A percentile compares a stretch with the other conserved stretches of the same genome.
Conservation (phyloP, 768 basidiomycete species). For the Suillus americanus region DNA sequence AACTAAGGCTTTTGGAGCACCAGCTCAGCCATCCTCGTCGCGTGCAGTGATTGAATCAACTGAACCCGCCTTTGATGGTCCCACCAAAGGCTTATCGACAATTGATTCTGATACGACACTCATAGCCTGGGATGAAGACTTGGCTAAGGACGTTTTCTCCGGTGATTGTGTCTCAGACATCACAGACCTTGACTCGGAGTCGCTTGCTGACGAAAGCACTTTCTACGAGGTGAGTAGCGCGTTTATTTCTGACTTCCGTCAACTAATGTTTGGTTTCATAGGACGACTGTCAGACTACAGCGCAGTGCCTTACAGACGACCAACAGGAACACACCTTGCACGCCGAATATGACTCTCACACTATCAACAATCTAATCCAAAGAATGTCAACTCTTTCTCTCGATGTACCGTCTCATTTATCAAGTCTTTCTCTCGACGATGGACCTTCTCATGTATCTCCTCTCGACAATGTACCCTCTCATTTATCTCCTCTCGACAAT, state of each 20-base stretch:
- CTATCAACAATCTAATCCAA: not conserved
- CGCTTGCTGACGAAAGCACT: not conserved
- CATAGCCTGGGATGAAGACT: not conserved
- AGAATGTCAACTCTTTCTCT: not conserved
- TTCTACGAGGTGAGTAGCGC: not conserved
- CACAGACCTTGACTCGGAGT: not conserved
- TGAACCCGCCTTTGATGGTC: not conserved
- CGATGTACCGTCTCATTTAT: not conserved
- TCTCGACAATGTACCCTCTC: not conserved
- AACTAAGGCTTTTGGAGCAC: not conserved
- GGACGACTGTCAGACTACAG: not conserved
- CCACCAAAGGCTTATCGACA: not conserved
- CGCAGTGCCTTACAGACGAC: not conserved
- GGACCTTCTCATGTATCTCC: not conserved
- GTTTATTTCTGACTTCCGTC: not conserved
- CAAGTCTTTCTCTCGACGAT: not conserved
- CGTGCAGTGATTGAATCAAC: not conserved
- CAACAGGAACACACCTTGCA: not conserved
- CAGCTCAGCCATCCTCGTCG: not conserved
- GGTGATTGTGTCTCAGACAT: too few relatives aligned
- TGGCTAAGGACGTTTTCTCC: not conserved
- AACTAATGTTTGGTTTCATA: not conserved
- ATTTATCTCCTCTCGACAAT: too few relatives aligned
- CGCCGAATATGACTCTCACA: not conserved
- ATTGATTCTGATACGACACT: not conserved